Percentiles rank a stretch among this genome's conserved stretches.
Conservation (phyloP, 805 yeast species). For the Torulaspora franciscae region DNA sequence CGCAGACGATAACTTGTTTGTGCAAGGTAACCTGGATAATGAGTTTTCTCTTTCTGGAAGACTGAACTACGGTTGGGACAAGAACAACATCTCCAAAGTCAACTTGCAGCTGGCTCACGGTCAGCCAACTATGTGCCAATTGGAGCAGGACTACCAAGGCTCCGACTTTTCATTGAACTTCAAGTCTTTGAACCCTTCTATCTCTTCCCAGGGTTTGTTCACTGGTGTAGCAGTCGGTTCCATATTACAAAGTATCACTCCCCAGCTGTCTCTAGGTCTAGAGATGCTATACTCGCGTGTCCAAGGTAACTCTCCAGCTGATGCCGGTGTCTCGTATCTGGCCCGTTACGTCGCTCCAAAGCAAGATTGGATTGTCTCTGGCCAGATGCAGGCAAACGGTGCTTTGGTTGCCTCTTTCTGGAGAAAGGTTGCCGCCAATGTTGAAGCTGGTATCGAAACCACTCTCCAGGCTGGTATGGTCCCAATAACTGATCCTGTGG, state of each 20-base stretch:
- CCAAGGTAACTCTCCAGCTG: slow-evolving; percentile 74
- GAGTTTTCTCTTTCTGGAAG: slow-evolving; percentile 83
- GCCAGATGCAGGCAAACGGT: slow-evolving; percentile 92
- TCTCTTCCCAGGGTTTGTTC: slow-evolving; percentile 57
- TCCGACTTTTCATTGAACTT: slow-evolving; percentile 82
- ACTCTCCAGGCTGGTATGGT: slow-evolving; percentile 69
- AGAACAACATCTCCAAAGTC: slow-evolving; percentile 69
- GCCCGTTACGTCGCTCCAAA: slow-evolving; percentile 72
- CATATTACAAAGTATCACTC: slow-evolving; percentile 80
- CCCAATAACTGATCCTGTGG: slow-evolving; percentile 68
- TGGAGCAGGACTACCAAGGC: slow-evolving; percentile 94
- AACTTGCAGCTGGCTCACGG: slow-evolving; percentile 83
- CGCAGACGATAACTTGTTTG: slow-evolving; percentile 77
- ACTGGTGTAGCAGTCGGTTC: slow-evolving; percentile 93
- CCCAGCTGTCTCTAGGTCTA: slow-evolving; percentile 79
- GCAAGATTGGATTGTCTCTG: slow-evolving; percentile 88
- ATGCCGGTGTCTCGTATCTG: slow-evolving; percentile 83
- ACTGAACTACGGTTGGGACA: slow-evolving; percentile 85
- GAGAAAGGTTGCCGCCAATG: slow-evolving; percentile 87
- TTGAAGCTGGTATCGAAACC: slow-evolving; percentile 92
- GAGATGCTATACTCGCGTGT: slow-evolving; percentile 80
- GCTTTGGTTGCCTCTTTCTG: slow-evolving; percentile 84
- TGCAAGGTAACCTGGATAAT: slow-evolving; percentile 89
- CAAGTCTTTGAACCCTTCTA: slow-evolving; percentile 85
- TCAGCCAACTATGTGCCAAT: slow-evolving; percentile 90